These are phyloP conservation scores for Taphrina pruni DNA, from an alignment of 1,139 yeast species.

Conservation along the genomic window DNA sequence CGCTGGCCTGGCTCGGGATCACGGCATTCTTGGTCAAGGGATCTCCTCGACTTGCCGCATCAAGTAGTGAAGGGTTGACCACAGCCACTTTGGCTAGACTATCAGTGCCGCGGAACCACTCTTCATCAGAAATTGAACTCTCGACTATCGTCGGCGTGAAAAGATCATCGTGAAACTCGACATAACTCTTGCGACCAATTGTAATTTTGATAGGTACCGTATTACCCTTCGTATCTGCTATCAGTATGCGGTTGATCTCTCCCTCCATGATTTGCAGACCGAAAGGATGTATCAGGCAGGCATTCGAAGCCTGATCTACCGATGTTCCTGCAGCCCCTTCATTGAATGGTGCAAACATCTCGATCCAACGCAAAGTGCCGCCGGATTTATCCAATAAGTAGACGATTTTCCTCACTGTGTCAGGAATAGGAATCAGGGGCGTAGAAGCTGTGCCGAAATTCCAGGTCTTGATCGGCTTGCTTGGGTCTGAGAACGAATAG, in stretches of 20 bases:
- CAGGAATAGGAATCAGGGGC: slow-evolving; percentile 32
- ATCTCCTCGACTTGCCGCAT: slow-evolving; percentile 20
- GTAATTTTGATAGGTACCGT: slow-evolving; percentile 33
- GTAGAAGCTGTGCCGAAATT: slow-evolving; percentile 37
- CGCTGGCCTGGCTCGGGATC: not conserved
- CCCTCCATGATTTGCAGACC: slow-evolving; percentile 37
- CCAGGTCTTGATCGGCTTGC: slow-evolving; percentile 29
- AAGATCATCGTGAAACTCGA: slow-evolving; percentile 37
- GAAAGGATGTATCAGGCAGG: slow-evolving; percentile 24
- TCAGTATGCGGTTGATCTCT: slow-evolving; percentile 33
- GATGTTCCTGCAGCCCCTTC: slow-evolving; percentile 39
- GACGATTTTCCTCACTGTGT: slow-evolving; percentile 28
- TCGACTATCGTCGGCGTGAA: slow-evolving; percentile 24
- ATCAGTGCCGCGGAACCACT: slow-evolving; percentile 19
- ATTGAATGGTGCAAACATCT: slow-evolving; percentile 32
- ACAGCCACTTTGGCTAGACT: slow-evolving; percentile 23
- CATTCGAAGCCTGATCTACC: slow-evolving; percentile 32
- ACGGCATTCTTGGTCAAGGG: slow-evolving; percentile 10
- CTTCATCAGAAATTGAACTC: slow-evolving; percentile 4
- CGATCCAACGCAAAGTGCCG: slow-evolving; percentile 36
- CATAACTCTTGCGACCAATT: slow-evolving; percentile 37
- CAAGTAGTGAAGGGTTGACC: slow-evolving; percentile 27
- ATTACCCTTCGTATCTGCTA: slow-evolving; percentile 39
- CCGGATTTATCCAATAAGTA: slow-evolving; percentile 37
- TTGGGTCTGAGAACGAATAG: slow-evolving; percentile 23